Evolutionary conservation across 257 asterid species (phyloP).

Genomic region (Solanum lycopersicoides): DNA sequence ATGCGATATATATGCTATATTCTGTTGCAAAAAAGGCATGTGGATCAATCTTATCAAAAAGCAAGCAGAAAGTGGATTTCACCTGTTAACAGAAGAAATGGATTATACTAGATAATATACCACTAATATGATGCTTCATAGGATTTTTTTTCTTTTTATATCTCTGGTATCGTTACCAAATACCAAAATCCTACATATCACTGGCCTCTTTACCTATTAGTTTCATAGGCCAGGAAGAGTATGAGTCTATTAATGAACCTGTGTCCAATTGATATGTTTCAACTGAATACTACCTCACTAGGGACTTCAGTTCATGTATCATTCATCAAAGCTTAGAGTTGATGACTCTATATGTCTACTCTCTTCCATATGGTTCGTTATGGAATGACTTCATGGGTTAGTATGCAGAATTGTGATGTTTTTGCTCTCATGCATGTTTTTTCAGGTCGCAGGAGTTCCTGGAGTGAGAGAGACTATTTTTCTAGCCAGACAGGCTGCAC

Average conservation of each 20-base stretch:
- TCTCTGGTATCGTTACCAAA: not conserved
- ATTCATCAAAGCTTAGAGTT: not conserved
- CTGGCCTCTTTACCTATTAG: not conserved
- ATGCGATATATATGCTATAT: not conserved
- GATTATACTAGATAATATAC: not conserved
- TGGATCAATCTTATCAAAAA: not conserved
- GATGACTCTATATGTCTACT: not conserved
- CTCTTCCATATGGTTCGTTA: not conserved
- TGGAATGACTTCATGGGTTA: not conserved
- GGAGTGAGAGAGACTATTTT: conserved; percentile 88
- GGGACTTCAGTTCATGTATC: not conserved
- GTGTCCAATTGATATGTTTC: not conserved
- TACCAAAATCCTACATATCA: not conserved
- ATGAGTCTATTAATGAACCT: not conserved
- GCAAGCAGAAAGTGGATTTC: not conserved
- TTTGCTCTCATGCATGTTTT: not conserved
- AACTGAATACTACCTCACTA: not conserved
- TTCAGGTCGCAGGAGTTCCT: conserved; percentile 94
- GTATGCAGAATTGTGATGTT: not conserved
- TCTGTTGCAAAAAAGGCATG: not conserved
- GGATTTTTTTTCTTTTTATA: not conserved
- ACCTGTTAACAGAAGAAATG: not conserved
- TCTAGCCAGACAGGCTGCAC: conserved; percentile 71
- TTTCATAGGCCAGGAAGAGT: not conserved
- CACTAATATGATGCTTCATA: not conserved